Evolutionary conservation across 768 basidiomycete species (phyloP), one percentile per base, ranked within the genome.

Genomic region (Cystofilobasidium macerans): DNA sequence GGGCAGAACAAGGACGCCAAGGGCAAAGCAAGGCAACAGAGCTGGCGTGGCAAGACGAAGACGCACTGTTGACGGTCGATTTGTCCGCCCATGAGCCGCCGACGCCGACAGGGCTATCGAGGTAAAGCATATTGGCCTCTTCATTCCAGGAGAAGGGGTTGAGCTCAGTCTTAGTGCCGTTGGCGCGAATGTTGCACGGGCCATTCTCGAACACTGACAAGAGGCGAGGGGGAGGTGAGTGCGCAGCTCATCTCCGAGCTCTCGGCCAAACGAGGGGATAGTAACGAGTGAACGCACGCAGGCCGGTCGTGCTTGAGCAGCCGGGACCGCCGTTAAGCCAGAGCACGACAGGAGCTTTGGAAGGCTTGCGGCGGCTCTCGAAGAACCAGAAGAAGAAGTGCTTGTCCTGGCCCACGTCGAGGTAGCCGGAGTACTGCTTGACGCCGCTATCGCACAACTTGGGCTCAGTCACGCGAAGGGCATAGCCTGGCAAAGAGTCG

Each of bases 311-410:
- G 7, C 70, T 70, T 20, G 71, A 72, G 69, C 75, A 75, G 20
- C 73, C 74, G 26, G 84, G 85, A 16, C 86, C 86, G 38, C 88
- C 88, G 69, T 89, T 89, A n/a, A 89, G 79, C 93, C 93, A 95
- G 56, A 95, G 79, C 12, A 93, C 80, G 2, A 97, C 81, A 5
- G 92, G 93, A 8, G 87, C 90, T 61, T 83, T 79, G 59, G 81
- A 77, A 0, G 94, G 92, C 22, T 82, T 80, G 62, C 77, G 78
- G 40, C 92, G 81, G 0, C 87, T 83, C 77, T 95, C 93, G 71
- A 97, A 91, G 81, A 89, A 91, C 24, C 26, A 80, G 71, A 71
- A 86, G 88, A 88, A 91, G 79, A 89, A 90, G 81, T 91, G 92
- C 28, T 91, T 88, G 70, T 86, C 86, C 71, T 84, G 83, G 12